Evolutionary conservation across 352 stramenopile species (phyloP), one percentile per base, ranked within the genome.

Genomic region (Phytopythium oedochilum): DNA sequence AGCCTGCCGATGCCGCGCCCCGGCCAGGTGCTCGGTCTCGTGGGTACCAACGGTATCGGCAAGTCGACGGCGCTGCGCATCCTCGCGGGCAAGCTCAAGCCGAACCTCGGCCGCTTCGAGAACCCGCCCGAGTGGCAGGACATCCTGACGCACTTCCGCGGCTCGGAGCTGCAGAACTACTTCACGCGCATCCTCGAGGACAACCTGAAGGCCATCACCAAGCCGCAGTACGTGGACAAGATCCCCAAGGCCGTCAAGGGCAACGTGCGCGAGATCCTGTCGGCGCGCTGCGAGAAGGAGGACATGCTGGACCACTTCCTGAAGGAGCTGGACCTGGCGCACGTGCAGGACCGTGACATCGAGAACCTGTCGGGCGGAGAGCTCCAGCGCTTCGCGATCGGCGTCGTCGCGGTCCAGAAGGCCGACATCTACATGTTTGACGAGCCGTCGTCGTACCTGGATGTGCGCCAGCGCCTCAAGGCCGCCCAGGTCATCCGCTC

Each of bases 381-480:
- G 76, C 81, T 99, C 40, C 98, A 99, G 80, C 93, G 98, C 52
- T 99, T 99, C 71, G 97, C 98, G 2, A 99, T 99, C 69, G 92
- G 86, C 20, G 90, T 98, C 25, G 94, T 99, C 42, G 91, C 93
- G 4, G 88, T 99, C 32, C 92, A 98, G 62, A 81, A 96, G 34
- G 88, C 88, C 25, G 97, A 99, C 79, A 98, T 99, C 28, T 99
- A 99, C 88, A 99, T 99, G 96, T 99, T 99, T 73, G 98, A 99
- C 60, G 98, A 99, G 75, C 98, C 98, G 7, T 99, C 94, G 22
- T 99, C 93, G 44, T 99, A 99, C 74, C 74, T 99, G 49, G 98
- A 99, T 82, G 97, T 99, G 39, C 98, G 98, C 58, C 98, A 99
- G 78, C 87, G 98, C 68, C 84, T 99, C 17, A 98, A 98, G 61